Conservation (phyloP, 2,329 filamentous ascomycete species). For the Thyridium curvatum region DNA sequence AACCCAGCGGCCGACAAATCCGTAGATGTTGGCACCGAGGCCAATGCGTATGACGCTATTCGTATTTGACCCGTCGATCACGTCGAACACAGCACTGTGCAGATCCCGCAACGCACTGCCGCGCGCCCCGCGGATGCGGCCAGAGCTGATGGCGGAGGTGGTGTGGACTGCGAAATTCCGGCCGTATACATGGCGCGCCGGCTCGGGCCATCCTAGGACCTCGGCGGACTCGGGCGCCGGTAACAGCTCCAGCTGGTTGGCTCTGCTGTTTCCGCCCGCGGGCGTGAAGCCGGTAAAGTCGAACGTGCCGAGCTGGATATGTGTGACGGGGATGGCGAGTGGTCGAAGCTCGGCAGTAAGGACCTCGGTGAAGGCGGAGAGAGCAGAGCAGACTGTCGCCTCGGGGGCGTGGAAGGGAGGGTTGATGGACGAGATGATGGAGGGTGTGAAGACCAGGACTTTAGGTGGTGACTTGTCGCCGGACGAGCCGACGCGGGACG, state of each 20-base stretch:
- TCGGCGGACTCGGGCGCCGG: constrained; percentile 43
- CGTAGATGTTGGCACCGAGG: constrained; percentile 77
- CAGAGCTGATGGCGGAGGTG: constrained; percentile 47
- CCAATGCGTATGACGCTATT: constrained; percentile 70
- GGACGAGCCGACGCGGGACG: constrained; percentile 49
- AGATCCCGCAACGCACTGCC: constrained; percentile 72
- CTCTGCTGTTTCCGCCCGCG: constrained; percentile 20
- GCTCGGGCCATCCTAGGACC: constrained; percentile 58
- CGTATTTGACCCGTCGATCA: constrained; percentile 62
- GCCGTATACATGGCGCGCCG: constrained; percentile 54
- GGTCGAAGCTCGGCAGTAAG: constrained; percentile 73
- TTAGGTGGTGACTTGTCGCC: constrained; percentile 53
- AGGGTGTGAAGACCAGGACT: constrained; percentile 72
- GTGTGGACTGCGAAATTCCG: constrained; percentile 54
- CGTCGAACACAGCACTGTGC: constrained; percentile 85
- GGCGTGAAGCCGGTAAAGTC: constrained; percentile 67
- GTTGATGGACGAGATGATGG: constrained; percentile 72
- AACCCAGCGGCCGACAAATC: constrained; percentile 74
- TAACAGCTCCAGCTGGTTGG: constrained; percentile 22
- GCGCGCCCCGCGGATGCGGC: constrained; percentile 51
- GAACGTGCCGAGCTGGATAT: constrained; percentile 87
- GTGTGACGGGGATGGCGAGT: constrained; percentile 71
- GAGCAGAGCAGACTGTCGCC: constrained; percentile 74
- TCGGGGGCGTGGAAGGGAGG: constrained; percentile 81
- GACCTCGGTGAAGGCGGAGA: constrained; percentile 80